Conservation (phyloP, 202 grass and related monocot genomes). For the Bolboschoenoplectus hybrid region DNA sequence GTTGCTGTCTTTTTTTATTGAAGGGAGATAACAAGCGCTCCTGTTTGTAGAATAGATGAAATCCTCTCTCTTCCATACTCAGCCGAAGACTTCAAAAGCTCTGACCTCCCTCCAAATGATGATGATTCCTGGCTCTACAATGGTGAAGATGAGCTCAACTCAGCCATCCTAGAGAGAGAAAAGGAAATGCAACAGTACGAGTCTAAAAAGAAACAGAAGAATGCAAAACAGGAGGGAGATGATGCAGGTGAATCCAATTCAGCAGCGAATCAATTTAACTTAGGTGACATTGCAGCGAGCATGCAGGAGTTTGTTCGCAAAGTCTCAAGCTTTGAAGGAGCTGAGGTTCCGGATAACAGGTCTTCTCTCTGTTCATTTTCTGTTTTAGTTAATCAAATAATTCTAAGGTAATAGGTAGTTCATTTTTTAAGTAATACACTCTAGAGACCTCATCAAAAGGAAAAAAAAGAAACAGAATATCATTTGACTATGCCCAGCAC, state of each 20-base stretch:
- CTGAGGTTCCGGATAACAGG: conserved; percentile 83
- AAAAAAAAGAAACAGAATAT: not conserved
- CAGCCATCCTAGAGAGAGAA: conserved; percentile 67
- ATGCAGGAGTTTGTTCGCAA: conserved; percentile 93
- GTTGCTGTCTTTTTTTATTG: conserved; percentile 22
- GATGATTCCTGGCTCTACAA: conserved; percentile 77
- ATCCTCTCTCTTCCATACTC: conserved; percentile 68
- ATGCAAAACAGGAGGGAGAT: conserved; percentile 49
- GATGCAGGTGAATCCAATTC: conserved; percentile 46
- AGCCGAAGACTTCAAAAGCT: conserved; percentile 56
- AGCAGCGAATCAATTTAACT: conserved; percentile 61
- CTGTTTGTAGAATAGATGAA: conserved; percentile 75
- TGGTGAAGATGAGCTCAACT: conserved; percentile 82
- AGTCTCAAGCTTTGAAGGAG: conserved; percentile 92
- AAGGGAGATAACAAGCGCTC: conserved; percentile 83
- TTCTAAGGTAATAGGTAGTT: not conserved
- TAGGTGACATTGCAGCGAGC: conserved; percentile 69
- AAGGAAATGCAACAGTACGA: conserved; percentile 85
- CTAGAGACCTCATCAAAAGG: not conserved
- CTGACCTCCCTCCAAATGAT: conserved; percentile 66
- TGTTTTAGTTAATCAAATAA: not conserved
- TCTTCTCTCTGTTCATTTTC: conserved; percentile 38
- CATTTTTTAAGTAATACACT: not conserved
- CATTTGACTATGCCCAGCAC: not conserved
- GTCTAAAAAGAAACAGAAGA: conserved; percentile 63